Base-by-base conservation (phyloP, 352 stramenopile genomes). In the Globisporangium parvum region DNA sequence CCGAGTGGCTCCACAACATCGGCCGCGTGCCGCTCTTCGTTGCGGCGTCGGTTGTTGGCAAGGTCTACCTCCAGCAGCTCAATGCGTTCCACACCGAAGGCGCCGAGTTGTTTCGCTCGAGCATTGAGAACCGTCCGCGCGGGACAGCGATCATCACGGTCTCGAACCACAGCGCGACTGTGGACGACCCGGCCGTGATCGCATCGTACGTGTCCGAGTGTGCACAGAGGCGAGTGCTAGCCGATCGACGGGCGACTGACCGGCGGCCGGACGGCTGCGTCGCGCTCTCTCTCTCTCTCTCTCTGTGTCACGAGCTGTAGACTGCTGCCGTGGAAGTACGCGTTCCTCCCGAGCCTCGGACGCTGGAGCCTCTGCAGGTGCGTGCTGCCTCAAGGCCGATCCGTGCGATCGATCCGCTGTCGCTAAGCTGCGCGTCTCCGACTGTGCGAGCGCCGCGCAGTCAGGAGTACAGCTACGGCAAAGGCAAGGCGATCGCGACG, bases 381-480 rank as follows among this genome's bases (percentile, higher is more conserved):
- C 42, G 66, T 63, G 10, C 11, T 2, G 28, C 28, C 9, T 41
- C 35, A 18, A n/a, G n/a, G n/a, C n/a, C n/a, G n/a, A n/a, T n/a
- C n/a, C n/a, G n/a, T n/a, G n/a, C n/a, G n/a, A n/a, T n/a, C n/a
- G n/a, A n/a, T n/a, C n/a, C n/a, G n/a, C n/a, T n/a, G n/a, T n/a
- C n/a, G 31, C 31, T 37, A 37, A 37, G 31, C 31, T 15, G 15
- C 35, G 28, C n/a, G 24, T 0, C n/a, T 47, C 2, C n/a, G n/a
- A n/a, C n/a, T 11, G 28, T 47, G 8, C 10, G 31, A 37, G 6
- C 12, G 31, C 11, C 47, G n/a, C 47, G n/a, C 55, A 93, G 84
- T 49, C 84, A 93, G 60, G 84, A 93, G 58, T 93, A 93, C 55
- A 87, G 84, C 59, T 93, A 93, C 58, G 72, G 66, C 10, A 88